These are phyloP conservation scores for Sordaria brevicollis DNA, from an alignment of 495 filamentous ascomycete species.

Conservation along the genomic window DNA sequence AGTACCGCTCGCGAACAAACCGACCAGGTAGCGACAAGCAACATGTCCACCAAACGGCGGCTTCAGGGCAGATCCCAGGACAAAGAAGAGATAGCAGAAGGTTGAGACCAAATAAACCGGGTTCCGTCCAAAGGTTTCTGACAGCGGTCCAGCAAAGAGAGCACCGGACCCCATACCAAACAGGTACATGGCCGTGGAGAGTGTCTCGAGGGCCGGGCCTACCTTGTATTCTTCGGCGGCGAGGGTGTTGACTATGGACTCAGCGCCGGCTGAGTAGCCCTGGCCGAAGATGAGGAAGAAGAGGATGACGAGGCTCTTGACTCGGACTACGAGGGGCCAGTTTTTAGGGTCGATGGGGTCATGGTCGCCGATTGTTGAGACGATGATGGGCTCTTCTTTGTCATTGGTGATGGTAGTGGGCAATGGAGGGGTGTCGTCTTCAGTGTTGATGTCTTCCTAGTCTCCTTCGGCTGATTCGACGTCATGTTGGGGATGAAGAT, in stretches of 20 bases:
- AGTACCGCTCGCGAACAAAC: conserved; percentile 21
- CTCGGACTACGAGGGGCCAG: conserved; percentile 17
- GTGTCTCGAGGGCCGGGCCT: conserved; percentile 16
- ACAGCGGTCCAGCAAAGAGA: conserved; percentile 23
- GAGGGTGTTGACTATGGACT: conserved; percentile 22
- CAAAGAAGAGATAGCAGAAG: conserved; percentile 23
- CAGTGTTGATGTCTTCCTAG: background rate
- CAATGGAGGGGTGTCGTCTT: background rate
- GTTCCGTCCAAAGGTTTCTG: conserved; percentile 27
- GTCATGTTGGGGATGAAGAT: background rate
- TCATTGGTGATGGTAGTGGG: background rate
- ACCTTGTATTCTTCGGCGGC: conserved; percentile 19
- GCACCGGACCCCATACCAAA: conserved; percentile 24
- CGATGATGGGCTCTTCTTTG: conserved; percentile 6
- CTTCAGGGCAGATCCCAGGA: conserved; percentile 19
- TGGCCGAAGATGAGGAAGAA: conserved; percentile 25
- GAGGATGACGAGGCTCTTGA: conserved; percentile 28
- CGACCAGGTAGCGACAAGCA: conserved; percentile 23
- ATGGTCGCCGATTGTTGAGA: background rate
- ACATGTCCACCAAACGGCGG: conserved; percentile 20
- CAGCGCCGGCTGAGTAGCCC: conserved; percentile 20
- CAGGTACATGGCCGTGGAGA: conserved; percentile 21
- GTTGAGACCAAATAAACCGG: conserved; percentile 20
- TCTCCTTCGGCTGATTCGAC: background rate
- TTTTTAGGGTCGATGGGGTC: conserved; percentile 23